Evolutionary conservation across 192 early-diverging fungal genomes (phyloP), one percentile per base, ranked within the genome.

Genomic region (Coemansia sp.): DNA sequence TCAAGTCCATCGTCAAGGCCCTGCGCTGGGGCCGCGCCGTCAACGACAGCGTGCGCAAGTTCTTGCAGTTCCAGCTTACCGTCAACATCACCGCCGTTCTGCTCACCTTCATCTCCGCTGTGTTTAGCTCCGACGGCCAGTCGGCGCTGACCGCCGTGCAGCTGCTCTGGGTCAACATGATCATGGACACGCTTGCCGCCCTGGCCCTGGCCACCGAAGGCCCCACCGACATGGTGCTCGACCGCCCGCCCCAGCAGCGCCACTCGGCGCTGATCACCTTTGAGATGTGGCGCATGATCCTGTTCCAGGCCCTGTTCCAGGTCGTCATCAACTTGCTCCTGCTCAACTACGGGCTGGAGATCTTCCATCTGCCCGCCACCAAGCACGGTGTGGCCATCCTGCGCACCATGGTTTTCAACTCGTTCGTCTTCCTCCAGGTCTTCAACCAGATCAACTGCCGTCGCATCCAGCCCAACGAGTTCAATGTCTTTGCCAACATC

Each of bases 141-240:
- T 88, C 95, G 0, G 93, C 92, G 9, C 83, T 99, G 65, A 94
- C 93, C 1, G 96, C 96, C 23, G 91, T 98, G 1, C 98, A 99
- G 77, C 72, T 99, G 42, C 83, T 99, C 51, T 99, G 96, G 96
- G 92, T 99, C 57, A 99, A 99, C 78, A 80, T 99, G 66, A 98
- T 99, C 43, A 99, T 99, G 98, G 96, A 99, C 84, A 95, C 95
- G 1, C 85, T 99, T 71, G 98, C 98, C 1, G 95, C 98, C 7
- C 87, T 99, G 28, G 98, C 96, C 0, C 87, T 98, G 33, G 96
- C 97, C 9, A 97, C 97, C 9, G 98, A 99, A 64, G 89, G 90
- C 37, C 96, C 98, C 2, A 91, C 89, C 1, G 69, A 72, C 6
- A 91, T 89, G 14, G 72, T 99, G 16, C 85, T 99, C 26, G 83